phyloP scores from a whole-genome alignment of 1,284 basidiomycete species.

The Austropuccinia psidii region DNA sequence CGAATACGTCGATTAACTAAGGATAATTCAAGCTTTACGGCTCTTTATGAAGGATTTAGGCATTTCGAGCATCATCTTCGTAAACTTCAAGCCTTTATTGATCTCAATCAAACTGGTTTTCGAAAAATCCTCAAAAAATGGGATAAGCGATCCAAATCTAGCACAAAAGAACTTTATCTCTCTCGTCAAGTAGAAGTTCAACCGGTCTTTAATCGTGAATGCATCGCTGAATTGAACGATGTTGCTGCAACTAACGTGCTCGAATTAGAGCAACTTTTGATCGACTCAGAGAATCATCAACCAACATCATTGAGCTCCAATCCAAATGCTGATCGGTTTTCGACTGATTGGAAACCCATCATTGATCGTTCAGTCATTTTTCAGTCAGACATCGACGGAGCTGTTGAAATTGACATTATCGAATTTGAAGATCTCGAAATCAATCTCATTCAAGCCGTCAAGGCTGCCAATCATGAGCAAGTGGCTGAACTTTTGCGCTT shows the following conservation, averaged over 20 bases:
- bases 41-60: conserved; percentile 70
- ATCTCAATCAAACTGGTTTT: conserved; percentile 96
- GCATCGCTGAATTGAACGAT: conserved; percentile 91
- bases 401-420: conserved; percentile 28
- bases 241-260: conserved; percentile 87
- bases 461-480: conserved; percentile 19
- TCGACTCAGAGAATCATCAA: conserved; percentile 49
- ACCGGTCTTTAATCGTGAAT: conserved; percentile 94
- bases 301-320: background rate
- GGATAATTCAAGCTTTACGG: conserved; percentile 51
- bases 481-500: conserved; percentile 10
- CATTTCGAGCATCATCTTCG: conserved; percentile 91
- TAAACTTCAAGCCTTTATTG: conserved; percentile 88
- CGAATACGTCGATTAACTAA: conserved; percentile 54
- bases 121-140: conserved; percentile 98
- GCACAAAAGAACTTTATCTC: conserved; percentile 92
- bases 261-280: conserved; percentile 66
- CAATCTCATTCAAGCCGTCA: conserved; percentile 29
- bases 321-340: conserved; percentile 13
- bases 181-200: conserved; percentile 96
- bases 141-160: conserved; percentile 91
- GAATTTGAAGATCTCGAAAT: conserved; percentile 31
- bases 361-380: conserved; percentile 34
- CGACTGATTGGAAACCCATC: conserved; percentile 39
- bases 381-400: background rate